These are phyloP conservation scores for Incumbomyces delicatus DNA, from an alignment of 2,329 filamentous ascomycete species.

Conservation along the genomic window DNA sequence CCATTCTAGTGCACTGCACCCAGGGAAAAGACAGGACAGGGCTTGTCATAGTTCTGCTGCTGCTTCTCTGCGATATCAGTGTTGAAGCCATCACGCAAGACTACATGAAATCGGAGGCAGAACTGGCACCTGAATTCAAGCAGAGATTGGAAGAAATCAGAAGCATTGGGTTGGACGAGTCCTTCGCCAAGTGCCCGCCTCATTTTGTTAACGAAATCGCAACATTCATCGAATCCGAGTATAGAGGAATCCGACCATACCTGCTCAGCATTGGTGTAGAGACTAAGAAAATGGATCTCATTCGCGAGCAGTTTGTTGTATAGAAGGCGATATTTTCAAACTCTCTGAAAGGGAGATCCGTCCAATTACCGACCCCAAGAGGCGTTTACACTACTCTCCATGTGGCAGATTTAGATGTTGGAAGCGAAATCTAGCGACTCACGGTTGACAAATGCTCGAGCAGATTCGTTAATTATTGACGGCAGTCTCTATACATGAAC, in stretches of 20 bases:
- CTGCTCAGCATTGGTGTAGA: constrained; percentile 54
- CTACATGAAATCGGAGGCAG: constrained; percentile 56
- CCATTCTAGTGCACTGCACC: constrained; percentile 70
- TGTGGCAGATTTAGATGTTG: too few species aligned
- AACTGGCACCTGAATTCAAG: constrained; percentile 52
- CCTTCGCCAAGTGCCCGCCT: constrained; percentile 58
- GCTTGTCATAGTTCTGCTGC: constrained; percentile 55
- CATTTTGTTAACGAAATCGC: constrained; percentile 54
- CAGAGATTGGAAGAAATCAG: constrained; percentile 58
- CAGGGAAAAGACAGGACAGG: constrained; percentile 84
- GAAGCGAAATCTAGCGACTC: too few species aligned
- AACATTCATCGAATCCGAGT: constrained; percentile 48
- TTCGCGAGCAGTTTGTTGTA: constrained; percentile 1
- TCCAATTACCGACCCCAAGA: too few species aligned
- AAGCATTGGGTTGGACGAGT: constrained; percentile 61
- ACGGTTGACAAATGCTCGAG: too few species aligned
- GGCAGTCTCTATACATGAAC: too few species aligned
- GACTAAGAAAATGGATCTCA: constrained; percentile 28
- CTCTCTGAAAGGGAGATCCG: too few species aligned
- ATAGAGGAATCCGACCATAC: constrained; percentile 60
- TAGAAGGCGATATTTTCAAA: not conserved
- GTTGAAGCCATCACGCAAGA: constrained; percentile 54
- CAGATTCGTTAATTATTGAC: too few species aligned
- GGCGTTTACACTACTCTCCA: too few species aligned
- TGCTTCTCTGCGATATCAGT: constrained; percentile 50